A percentile compares a stretch with the other conserved stretches of the same genome.
Evolutionary conservation across 805 yeast species (phyloP).

Genomic region (Barnettozyma siamensis): DNA sequence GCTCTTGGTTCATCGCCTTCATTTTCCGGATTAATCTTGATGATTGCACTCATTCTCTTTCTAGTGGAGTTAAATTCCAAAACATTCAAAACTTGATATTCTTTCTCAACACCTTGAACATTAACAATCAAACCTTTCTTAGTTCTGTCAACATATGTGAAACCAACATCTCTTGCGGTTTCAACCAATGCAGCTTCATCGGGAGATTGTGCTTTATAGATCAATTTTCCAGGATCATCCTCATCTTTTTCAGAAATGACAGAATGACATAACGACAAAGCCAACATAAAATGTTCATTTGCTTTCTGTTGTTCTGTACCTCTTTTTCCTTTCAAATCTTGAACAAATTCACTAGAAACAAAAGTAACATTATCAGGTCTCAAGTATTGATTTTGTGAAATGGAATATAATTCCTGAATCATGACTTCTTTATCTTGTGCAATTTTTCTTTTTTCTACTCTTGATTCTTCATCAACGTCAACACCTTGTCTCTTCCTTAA

Average conservation of each 20-base stretch:
- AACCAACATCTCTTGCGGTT: slow-evolving; percentile 76
- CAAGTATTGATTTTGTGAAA: slow-evolving; percentile 34
- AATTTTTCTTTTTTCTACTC: slow-evolving; percentile 46
- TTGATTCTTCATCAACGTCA: slow-evolving; percentile 60
- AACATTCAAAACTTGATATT: slow-evolving; percentile 64
- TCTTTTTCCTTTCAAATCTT: slow-evolving; percentile 49
- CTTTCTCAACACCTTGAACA: slow-evolving; percentile 65
- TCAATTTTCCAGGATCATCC: slow-evolving; percentile 46
- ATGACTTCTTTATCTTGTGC: slow-evolving; percentile 53
- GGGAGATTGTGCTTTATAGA: slow-evolving; percentile 75
- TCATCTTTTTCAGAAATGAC: slow-evolving; percentile 67
- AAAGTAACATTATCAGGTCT: slow-evolving; percentile 63
- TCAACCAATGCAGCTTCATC: slow-evolving; percentile 85
- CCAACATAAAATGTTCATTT: slow-evolving; percentile 70
- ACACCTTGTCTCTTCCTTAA: slow-evolving; percentile 72
- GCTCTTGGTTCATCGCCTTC: slow-evolving; percentile 51
- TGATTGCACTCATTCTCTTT: slow-evolving; percentile 81
- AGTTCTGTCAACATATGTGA: slow-evolving; percentile 57
- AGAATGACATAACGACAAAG: slow-evolving; percentile 73
- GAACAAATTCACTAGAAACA: slow-evolving; percentile 57
- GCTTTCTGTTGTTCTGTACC: slow-evolving; percentile 51
- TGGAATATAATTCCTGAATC: slow-evolving; percentile 40
- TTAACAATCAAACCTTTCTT: slow-evolving; percentile 62
- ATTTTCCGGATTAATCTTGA: slow-evolving; percentile 51
- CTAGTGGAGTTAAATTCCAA: slow-evolving; percentile 80